phyloP scores from a whole-genome alignment of 768 basidiomycete species.

The Boletellus sp. region DNA sequence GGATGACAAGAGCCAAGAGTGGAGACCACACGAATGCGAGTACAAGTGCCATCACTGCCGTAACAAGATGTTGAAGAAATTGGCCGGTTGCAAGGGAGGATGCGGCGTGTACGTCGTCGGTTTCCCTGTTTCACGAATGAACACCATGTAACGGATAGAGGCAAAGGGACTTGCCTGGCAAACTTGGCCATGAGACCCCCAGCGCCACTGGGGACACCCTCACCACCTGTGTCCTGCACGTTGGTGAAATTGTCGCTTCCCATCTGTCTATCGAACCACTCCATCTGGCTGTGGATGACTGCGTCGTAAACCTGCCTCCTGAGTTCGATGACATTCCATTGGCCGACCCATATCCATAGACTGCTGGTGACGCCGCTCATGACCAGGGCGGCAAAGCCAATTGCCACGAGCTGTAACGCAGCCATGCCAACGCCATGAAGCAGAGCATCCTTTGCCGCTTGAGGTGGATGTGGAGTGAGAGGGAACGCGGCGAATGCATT shows the following conservation, averaged over 20 bases:
- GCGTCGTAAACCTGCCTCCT: slow-evolving; percentile 65
- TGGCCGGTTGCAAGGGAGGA: slow-evolving; percentile 77
- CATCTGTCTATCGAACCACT: slow-evolving; percentile 89
- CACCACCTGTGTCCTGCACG: slow-evolving; percentile 34
- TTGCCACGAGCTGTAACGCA: slow-evolving; percentile 61
- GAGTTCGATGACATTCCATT: slow-evolving; percentile 68
- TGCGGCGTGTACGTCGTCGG: slow-evolving; percentile 87
- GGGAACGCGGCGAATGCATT: slow-evolving; percentile 64
- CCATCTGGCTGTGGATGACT: slow-evolving; percentile 68
- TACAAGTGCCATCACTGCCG: slow-evolving; percentile 70
- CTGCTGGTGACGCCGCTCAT: slow-evolving; percentile 72
- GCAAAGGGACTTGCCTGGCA: slow-evolving; percentile 49
- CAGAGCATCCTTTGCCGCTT: slow-evolving; percentile 46
- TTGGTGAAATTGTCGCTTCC: slow-evolving; percentile 47
- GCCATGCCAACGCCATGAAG: slow-evolving; percentile 55
- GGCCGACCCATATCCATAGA: slow-evolving; percentile 87
- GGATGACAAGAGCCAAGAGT: slow-evolving; percentile 85
- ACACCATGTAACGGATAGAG: background rate
- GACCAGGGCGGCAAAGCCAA: slow-evolving; percentile 62
- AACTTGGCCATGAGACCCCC: slow-evolving; percentile 95
- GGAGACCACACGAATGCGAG: slow-evolving; percentile 82
- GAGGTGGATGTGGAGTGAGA: slow-evolving; percentile 36
- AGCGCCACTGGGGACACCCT: slow-evolving; percentile 62
- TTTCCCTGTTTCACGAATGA: slow-evolving; percentile 59
- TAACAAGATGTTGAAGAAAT: slow-evolving; percentile 76